Base-by-base conservation (phyloP, 2,329 filamentous ascomycete genomes). In the Aureobasidium sp. region DNA sequence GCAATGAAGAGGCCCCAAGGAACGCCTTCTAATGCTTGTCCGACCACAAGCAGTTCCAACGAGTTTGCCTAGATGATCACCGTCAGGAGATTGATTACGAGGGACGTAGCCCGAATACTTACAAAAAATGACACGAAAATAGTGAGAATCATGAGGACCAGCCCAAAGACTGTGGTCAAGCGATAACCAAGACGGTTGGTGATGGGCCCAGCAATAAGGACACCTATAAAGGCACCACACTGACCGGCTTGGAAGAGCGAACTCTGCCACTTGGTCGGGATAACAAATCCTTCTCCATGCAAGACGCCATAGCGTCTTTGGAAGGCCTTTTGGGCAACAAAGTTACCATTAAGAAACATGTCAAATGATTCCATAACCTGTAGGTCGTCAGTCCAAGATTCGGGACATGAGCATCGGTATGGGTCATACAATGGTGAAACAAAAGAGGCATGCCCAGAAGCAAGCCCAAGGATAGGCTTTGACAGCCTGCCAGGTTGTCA, bases 1-100 rank as follows among this genome's bases (percentile, higher is more conserved):
- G 84, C 83, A 66, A 86, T 84, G 71, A 87, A 87, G 68, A 87
- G 80, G 31, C 84, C 84, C 84, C 84, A 87, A 1, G 84, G 84
- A 6, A 87, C 68, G 64, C 84, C 84, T 71, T 85, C 83, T 49
- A 87, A 76, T 60, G 84, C 73, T 75, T 86, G 84, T 37, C 78
- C 75, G 5, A 77, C 77, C 67, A 85, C 79, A 52, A 80, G 72
- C 52, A 81, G 69, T 1, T 72, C 64, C 29, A 80, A 75, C 4
- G 77, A 79, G 45, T 79, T 65, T 61, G 76, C 59, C 53, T 57
- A 39, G 42, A 29, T 29, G 29, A 29, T 29, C 29, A 29, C 29
- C 5, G 29, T 29, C 29, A 29, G 29, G 5, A 29, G 29, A 29
- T 29, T 29, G 29, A 29, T 5, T 4, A 29, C 29, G 7, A 29